Conservation (phyloP, 2,329 filamentous ascomycete species). For the Phialophora verrucosa region DNA sequence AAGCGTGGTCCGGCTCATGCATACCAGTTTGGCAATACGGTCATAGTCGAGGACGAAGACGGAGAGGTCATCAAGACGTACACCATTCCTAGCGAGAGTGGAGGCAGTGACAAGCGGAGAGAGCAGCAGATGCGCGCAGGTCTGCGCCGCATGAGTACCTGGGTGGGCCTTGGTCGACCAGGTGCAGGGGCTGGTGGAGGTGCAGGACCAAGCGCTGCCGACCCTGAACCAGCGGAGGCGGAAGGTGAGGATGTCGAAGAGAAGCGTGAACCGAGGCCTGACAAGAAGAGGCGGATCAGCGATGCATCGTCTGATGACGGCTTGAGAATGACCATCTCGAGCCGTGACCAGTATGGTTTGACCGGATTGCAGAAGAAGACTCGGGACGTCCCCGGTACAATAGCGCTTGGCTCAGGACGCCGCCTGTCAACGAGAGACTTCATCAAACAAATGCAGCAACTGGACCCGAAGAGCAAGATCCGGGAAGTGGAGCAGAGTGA, state of each 20-base stretch:
- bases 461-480: slow-evolving; percentile 65
- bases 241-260: slow-evolving; percentile 36
- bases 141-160: slow-evolving; percentile 65
- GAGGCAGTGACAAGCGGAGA: slow-evolving; percentile 40
- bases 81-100: slow-evolving; percentile 58
- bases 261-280: slow-evolving; percentile 42
- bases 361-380: slow-evolving; percentile 50
- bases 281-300: slow-evolving; percentile 30
- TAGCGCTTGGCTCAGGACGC: slow-evolving; percentile 48
- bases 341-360: slow-evolving; percentile 46
- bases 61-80: slow-evolving; percentile 73
- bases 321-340: slow-evolving; percentile 66
- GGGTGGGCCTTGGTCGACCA: slow-evolving; percentile 55
- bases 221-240: slow-evolving; percentile 42
- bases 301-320: slow-evolving; percentile 53
- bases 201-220: slow-evolving; percentile 18
- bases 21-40: slow-evolving; percentile 73
- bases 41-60: slow-evolving; percentile 72
- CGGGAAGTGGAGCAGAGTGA: slow-evolving; percentile 52
- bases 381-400: slow-evolving; percentile 33
- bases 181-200: slow-evolving; percentile 25
- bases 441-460: slow-evolving; percentile 64
- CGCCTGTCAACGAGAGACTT: slow-evolving; percentile 70
- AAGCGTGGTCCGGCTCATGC: slow-evolving; percentile 64
- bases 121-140: slow-evolving; percentile 53